Base-by-base conservation (phyloP, 164 flowering plant genomes). In the Stephania cephalantha region DNA sequence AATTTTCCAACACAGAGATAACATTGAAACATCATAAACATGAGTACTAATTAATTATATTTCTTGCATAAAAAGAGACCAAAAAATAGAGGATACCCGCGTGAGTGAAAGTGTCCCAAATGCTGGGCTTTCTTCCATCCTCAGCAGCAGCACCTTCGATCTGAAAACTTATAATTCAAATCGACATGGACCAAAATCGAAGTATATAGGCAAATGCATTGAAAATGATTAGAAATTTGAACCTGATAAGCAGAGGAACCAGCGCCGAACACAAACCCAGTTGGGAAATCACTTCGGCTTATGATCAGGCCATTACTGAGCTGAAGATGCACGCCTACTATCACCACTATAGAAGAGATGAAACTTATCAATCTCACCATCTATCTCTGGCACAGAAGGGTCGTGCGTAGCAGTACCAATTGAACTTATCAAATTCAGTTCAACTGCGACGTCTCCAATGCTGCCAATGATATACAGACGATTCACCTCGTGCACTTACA, bases 211-310 rank as follows among this genome's bases (percentile, higher is more conserved):
- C 4, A 2, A 0, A 35, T 35, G 42, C 42, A 35, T 35, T 35
- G 25, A 63, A 20, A 63, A 63, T 18, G 66, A 63, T 35, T 4
- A 1, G 55, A 70, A 50, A 50, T 50, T 50, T 50, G 5, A 4
- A 71, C 73, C 73, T 71, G 73, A 20, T 71, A 71, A 50, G 73
- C 61, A 11, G 73, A 71, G 42, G 73, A 71, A 50, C 73, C 73
- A 8, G 73, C 73, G 6, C 73, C 73, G 30, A 71, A 71, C 1
- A 50, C 73, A 50, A 71, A 71, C 17, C 63, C 73, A 12, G 63
- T 42, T 22, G 73, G 73, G 17, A 71, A 71, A 50, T 71, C 73
- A 20, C 6, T 12, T 29, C 63, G 61, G 52, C 20, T 71, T 35
- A 35, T 35, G 42, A 35, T 35, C 42, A 35, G 42, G 42, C 42